Evolutionary conservation across 75 land plant species (phyloP).

Genomic region (Cupressus sempervirens): DNA sequence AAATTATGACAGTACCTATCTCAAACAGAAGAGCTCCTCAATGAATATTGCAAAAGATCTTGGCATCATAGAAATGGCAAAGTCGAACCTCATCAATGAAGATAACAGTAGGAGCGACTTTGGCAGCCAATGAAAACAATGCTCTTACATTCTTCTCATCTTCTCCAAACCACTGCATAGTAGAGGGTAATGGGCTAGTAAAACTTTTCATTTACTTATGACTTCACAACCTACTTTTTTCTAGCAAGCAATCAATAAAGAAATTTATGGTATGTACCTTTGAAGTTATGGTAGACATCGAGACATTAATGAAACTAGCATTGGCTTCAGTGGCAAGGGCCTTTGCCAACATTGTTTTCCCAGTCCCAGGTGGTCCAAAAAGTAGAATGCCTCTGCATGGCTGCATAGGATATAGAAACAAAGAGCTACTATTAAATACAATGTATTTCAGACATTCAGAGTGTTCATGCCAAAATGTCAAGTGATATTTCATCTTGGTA

Average conservation of each 20-base stretch:
- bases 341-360: conserved; percentile 94
- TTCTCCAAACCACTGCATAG: conserved; percentile 77
- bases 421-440: conserved; percentile 1
- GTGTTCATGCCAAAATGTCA: background rate
- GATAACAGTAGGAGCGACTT: conserved; percentile 89
- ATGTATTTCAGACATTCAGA: background rate
- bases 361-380: conserved; percentile 94
- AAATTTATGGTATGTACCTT: conserved; percentile 29
- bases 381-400: conserved; percentile 87
- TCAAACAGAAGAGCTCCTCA: background rate
- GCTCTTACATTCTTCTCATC: conserved; percentile 92
- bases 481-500: background rate
- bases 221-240: background rate
- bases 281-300: conserved; percentile 92
- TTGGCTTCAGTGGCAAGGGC: conserved; percentile 92
- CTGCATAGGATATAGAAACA: conserved; percentile 14
- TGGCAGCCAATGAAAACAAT: conserved; percentile 80
- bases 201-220: background rate
- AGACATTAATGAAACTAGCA: conserved; percentile 90
- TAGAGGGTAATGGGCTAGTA: background rate
- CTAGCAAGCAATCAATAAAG: background rate
- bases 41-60: background rate
- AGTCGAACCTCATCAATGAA: conserved; percentile 76
- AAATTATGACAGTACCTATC: background rate
- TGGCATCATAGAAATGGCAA: conserved; percentile 7